Base-by-base conservation (phyloP, 2,329 filamentous ascomycete genomes). In the Penicillium sp. region DNA sequence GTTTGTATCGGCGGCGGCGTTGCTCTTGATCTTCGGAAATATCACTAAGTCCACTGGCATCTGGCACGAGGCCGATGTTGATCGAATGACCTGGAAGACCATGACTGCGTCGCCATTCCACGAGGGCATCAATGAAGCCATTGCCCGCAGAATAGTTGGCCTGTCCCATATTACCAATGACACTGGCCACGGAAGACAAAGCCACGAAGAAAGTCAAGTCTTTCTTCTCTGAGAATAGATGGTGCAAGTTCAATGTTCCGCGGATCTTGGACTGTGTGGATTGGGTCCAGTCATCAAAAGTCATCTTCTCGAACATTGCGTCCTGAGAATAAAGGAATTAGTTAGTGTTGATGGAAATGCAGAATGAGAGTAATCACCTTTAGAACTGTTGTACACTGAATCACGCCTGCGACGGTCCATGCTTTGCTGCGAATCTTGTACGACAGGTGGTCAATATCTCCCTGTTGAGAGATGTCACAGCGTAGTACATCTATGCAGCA, bases 121-220 rank as follows among this genome's bases (percentile, higher is more conserved):
- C 61, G 31, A 67, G 55, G 8, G 48, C 57, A 29, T 65, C 64
- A 24, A 64, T 61, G 48, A 61, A 64, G 3, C 53, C 55, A 62
- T 83, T 83, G 5, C 80, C 82, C 0, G 82, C 81, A 2, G 81
- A 79, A 58, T 86, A 86, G 67, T 84, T 84, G 14, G 81, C 78
- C 57, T 86, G 84, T 0, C 82, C 81, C 5, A 80, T 78, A 60
- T 80, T 84, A 32, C 84, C 84, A 47, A 84, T 81, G 9, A 85
- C 72, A 34, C 81, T 81, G 0, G 81, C 76, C 0, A 82, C 77
- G 35, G 81, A 83, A 22, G 82, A 81, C n/a, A 85, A 73, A 32
- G 84, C 78, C 40, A 85, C 63, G 62, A 83, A 82, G 63, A 79
- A 75, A 52, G 75, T 66, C 56, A 75, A 50, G 16, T 20, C 34